Base-by-base conservation (phyloP, 306 rosid genomes). In the Cicer pinnatifidum region DNA sequence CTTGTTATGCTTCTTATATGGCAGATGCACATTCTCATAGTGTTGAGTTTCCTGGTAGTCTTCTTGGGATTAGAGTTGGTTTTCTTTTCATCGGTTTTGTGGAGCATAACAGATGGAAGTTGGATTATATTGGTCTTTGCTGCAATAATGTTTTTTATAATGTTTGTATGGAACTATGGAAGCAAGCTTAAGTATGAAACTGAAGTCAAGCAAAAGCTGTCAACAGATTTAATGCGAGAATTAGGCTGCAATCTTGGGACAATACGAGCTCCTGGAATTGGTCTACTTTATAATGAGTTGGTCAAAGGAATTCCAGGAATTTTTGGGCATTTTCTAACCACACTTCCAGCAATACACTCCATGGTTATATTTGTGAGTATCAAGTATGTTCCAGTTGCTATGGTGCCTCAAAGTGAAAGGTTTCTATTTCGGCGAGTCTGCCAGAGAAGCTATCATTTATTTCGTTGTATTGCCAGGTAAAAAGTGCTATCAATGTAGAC, bases 1-100 rank as follows among this genome's bases (percentile, higher is more conserved):
- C 85, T 93, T 72, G 98, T 93, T 60, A 93, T 93, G 98, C 96
- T 93, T 72, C 98, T 93, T 83, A 93, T 93, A 84, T 93, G 98
- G 98, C 98, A 91, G 88, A 86, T 88, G 79, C 89, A 86, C 81
- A 88, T 93, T 46, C 12, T 91, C 65, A 52, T 93, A 33, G 98
- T 89, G 79, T 67, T 91, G 65, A 78, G 75, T 81, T 93, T 93
- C 38, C n/a, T 69, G 5, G 78, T 88, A 67, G 78, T 93, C 75
- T 91, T 93, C 89, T 84, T 93, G 82, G 96, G 97, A 65, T 73
- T 93, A 79, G 98, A 93, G 80, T 81, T 93, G 83, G 82, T 76
- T 48, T 93, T 93, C 78, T 91, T 93, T 91, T 93, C 97, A n/a
- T 93, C 98, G 1, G 96, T 93, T 80, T 77, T 93, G 76, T 81